Evolutionary conservation across 306 rosid species (phyloP), one percentile per base, ranked within the genome.

Genomic region (Cicer pinnatifidum): DNA sequence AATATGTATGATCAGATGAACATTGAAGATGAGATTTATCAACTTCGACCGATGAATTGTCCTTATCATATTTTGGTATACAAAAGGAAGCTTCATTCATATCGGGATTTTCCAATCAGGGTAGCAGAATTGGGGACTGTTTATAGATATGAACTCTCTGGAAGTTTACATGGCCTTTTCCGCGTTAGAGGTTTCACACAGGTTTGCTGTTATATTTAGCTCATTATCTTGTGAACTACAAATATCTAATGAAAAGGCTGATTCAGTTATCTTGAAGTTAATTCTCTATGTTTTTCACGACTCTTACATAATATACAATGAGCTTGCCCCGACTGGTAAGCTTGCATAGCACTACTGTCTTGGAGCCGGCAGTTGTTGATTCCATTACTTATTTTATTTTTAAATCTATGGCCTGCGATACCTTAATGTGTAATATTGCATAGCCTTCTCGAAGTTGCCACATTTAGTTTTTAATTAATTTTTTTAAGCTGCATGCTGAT

Each of bases 21-120:
- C 52, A 85, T 93, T 6, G 99, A 94, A 75, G 91, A 94, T 9
- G 99, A 88, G 78, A 87, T 87, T 74, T 91, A 91, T 90, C 99
- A 91, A 74, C 96, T 94, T 86, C 90, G 97, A 62, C 96, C 97
- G 10, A 94, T 94, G 99, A 94, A 94, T 87, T 94, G 99, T 73
- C 99, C 99, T 35, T 91, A 91, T 80, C 99, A 94, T 82, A 91
- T 94, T 79, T 80, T 94, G 82, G 57, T 90, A 69, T 94, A 91
- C 85, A 91, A 94, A 87, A 87, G 99, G 77, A 91, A 80, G 87
- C 97, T 56, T 70, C 91, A 92, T 78, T 94, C 99, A 1, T 94
- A 91, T 86, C 91, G 96, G 65, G 95, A 87, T 13, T 91, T 94
- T 82, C 96, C 99, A 43, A 84, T 91, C 50, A 76, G 95, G 77